Evolutionary conservation across 1,284 basidiomycete species (phyloP), one percentile per base, ranked within the genome.

Genomic region (Puccinia triticina): DNA sequence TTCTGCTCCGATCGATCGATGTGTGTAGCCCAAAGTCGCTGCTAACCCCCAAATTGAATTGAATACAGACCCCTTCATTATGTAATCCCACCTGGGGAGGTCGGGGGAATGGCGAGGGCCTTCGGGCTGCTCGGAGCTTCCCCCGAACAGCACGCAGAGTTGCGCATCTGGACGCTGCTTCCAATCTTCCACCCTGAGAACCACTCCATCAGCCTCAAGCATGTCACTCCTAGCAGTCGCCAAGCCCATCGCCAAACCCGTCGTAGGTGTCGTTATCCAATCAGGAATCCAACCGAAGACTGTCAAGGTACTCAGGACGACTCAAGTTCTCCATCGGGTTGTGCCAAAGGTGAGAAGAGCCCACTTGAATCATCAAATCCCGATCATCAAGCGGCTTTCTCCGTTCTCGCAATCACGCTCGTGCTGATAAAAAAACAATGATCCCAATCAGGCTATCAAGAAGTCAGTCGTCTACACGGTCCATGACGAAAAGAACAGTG

Each of bases 401-500:
- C 43, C 2, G 4, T 26, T 14, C 3, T 14, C 2, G 18, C 43
- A 34, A 21, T 2, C 16, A 18, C 50, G 16, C 50, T 34, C 55
- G 12, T 21, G 5, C 34, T 75, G 29, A 37, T 43, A 26, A 50
- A 32, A 64, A n/a, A 23, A 21, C 37, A 16, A 2, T 29, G 5
- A 21, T 72, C 26, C 40, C 37, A 12, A 48, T 61, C 4, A 81
- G 78, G 78, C 78, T 23, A 81, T 81, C 55, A 59, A 67, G 26
- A 72, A 72, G 21, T 64, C 50, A 3, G 43, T 61, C 8, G 69
- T 73, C 23, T 81, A 81, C 26, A 64, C 32, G 23, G 78, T 64
- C 16, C 78, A 81, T 64, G 78, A 81, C 57, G 78, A 81, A 74
- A 69, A 81, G 46, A 59, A 34, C 43, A 73, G 55, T 64, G 67